Conservation (phyloP, 345 rosid genomes). For the Mallotus nudiflorus region DNA sequence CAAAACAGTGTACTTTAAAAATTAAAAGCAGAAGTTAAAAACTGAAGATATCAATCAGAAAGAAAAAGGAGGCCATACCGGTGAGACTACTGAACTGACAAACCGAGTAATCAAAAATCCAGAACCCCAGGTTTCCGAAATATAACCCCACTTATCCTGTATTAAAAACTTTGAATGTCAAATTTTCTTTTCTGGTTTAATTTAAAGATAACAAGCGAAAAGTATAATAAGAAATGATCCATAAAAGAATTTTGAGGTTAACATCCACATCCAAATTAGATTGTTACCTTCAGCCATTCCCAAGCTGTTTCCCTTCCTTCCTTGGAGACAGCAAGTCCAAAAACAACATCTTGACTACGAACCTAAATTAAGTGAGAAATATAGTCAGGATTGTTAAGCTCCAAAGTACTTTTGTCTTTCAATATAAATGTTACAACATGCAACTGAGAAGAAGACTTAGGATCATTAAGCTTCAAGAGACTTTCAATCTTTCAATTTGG, state of each 20-base stretch:
- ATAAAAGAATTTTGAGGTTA: no score
- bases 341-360: slow-evolving; percentile 83
- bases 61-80: slow-evolving; percentile 42
- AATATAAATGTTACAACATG: neutral
- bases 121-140: slow-evolving; percentile 62
- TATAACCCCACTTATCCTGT: slow-evolving; percentile 80
- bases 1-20: neutral
- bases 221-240: neutral
- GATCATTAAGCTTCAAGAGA: slow-evolving; percentile 3
- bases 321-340: slow-evolving; percentile 63
- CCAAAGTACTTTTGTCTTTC: neutral
- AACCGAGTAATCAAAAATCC: slow-evolving; percentile 75
- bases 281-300: slow-evolving; percentile 79
- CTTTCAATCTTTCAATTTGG: neutral
- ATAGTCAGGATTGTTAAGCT: neutral
- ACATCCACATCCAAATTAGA: neutral
- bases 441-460: neutral
- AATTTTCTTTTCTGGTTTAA: neutral
- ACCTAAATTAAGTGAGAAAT: slow-evolving; percentile 45
- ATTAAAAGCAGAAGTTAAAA: neutral
- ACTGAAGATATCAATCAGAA: neutral
- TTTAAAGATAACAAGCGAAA: neutral
- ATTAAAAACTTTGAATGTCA: neutral
- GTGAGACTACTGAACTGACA: slow-evolving; percentile 67
- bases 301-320: slow-evolving; percentile 97